Evolutionary conservation across 169 alveolate genomes (phyloP), one percentile per base, ranked within the genome.

Genomic region (Besnoitia besnoiti): DNA sequence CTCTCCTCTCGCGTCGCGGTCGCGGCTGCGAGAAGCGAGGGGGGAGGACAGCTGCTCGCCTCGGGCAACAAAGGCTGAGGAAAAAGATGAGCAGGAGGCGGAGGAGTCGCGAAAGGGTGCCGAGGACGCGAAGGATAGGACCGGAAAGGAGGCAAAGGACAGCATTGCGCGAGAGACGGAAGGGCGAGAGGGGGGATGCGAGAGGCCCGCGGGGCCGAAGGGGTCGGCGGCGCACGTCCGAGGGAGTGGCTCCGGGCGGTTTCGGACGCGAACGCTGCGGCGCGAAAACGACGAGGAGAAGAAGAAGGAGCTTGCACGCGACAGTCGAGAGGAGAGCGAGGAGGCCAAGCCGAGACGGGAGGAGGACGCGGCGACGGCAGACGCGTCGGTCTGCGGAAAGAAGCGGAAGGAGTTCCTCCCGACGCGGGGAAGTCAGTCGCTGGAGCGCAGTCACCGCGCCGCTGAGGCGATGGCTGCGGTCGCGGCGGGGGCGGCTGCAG

Each of bases 361-460:
- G n/a, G n/a, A n/a, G n/a, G n/a, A n/a, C n/a, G n/a, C n/a, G n/a
- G n/a, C n/a, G n/a, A n/a, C n/a, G n/a, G n/a, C n/a, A n/a, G n/a
- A n/a, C n/a, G n/a, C n/a, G n/a, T n/a, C n/a, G n/a, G 67, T 3
- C 67, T 5, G 67, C n/a, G 67, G 67, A 55, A 5, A 55, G n/a
- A 55, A 55, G 55, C 67, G 67, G 24, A 55, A n/a, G 24, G 67
- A 55, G 12, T 55, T 55, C 27, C 80, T 35, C 44, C 80, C 42
- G 80, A 67, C 80, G 80, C 80, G 80, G 10, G 80, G 80, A 37
- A 67, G 24, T 2, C 80, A 35, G 47, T 67, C 42, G 39, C 44
- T 16, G 47, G 21, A 30, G 47, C 80, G 80, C 10, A 67, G 80
- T 24, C 39, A n/a, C 39, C 39, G 47, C 14, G 80, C 80, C 0